Evolutionary conservation across 1,284 basidiomycete species (phyloP).

Genomic region (Mycena sp.): DNA sequence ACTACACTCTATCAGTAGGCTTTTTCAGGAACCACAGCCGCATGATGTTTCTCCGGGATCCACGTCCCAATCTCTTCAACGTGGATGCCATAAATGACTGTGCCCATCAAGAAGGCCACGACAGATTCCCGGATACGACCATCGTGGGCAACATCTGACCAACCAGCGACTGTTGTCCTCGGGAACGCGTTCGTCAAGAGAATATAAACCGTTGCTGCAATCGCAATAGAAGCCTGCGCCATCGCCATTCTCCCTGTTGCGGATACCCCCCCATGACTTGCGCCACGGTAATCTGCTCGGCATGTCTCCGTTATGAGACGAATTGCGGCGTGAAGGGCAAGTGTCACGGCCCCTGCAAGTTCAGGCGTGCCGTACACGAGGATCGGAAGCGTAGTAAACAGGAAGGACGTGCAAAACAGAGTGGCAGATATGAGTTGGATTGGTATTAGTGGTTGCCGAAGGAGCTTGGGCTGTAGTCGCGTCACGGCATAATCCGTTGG

Average conservation of each 20-base stretch:
- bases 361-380: neutral
- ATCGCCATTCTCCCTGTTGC: slow-evolving; percentile 10
- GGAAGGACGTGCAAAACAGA: slow-evolving; percentile 3
- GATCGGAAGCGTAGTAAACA: neutral
- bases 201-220: neutral
- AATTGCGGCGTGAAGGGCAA: neutral
- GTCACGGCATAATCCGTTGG: slow-evolving; percentile 7
- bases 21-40: neutral
- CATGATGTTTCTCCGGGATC: slow-evolving; percentile 1
- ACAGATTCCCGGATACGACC: neutral
- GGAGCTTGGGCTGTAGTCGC: slow-evolving; percentile 1
- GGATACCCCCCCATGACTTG: neutral
- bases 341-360: neutral
- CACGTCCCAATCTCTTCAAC: slow-evolving; percentile 7
- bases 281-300: slow-evolving; percentile 14
- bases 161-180: neutral
- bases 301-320: slow-evolving; percentile 14
- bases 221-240: neutral
- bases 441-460: slow-evolving; percentile 1
- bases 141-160: neutral
- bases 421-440: slow-evolving; percentile 14
- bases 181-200: neutral
- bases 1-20: neutral
- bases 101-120: neutral
- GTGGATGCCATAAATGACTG: slow-evolving; percentile 5